Evolutionary conservation across 2,329 filamentous ascomycete species (phyloP).

Genomic region (Achaetomium macrosporum): DNA sequence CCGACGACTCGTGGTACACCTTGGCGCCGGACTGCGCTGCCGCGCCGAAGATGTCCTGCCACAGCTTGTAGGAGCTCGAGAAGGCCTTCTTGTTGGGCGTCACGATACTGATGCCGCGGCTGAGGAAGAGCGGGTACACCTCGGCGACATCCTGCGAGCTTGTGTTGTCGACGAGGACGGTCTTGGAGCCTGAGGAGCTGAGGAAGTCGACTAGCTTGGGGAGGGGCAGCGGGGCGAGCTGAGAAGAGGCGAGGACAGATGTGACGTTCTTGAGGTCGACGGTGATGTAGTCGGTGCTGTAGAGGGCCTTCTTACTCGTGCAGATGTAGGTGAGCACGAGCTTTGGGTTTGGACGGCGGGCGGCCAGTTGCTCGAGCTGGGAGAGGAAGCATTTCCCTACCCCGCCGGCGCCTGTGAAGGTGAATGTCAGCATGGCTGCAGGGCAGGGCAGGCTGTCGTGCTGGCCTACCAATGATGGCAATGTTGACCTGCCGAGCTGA

Average conservation of each 20-base stretch:
- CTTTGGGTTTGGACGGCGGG: conserved; percentile 61
- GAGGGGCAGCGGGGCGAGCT: conserved; percentile 59
- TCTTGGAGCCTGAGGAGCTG: conserved; percentile 67
- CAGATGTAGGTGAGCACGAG: conserved; percentile 79
- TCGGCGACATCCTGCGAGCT: conserved; percentile 82
- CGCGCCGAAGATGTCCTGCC: conserved; percentile 78
- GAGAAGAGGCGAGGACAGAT: conserved; percentile 58
- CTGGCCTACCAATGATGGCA: conserved; percentile 37
- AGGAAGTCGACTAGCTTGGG: conserved; percentile 73
- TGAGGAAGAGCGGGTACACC: conserved; percentile 74
- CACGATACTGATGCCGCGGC: conserved; percentile 79
- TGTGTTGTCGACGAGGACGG: conserved; percentile 91
- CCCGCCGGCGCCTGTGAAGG: conserved; percentile 69
- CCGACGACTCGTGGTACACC: conserved; percentile 91
- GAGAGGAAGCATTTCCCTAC: conserved; percentile 87
- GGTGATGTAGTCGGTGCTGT: conserved; percentile 64
- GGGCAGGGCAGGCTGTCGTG: too few relatives aligned
- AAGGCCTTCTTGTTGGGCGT: conserved; percentile 99
- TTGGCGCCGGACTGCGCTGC: conserved; percentile 67
- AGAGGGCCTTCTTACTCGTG: conserved; percentile 77
- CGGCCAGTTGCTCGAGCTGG: conserved; percentile 66
- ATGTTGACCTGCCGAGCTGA: conserved; percentile 36
- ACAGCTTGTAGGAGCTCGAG: conserved; percentile 71
- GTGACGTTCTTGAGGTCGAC: conserved; percentile 56
- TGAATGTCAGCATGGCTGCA: conserved; percentile 1